Base-by-base conservation (phyloP, 2,329 filamentous ascomycete genomes). In the Amauroascus verrucosus region DNA sequence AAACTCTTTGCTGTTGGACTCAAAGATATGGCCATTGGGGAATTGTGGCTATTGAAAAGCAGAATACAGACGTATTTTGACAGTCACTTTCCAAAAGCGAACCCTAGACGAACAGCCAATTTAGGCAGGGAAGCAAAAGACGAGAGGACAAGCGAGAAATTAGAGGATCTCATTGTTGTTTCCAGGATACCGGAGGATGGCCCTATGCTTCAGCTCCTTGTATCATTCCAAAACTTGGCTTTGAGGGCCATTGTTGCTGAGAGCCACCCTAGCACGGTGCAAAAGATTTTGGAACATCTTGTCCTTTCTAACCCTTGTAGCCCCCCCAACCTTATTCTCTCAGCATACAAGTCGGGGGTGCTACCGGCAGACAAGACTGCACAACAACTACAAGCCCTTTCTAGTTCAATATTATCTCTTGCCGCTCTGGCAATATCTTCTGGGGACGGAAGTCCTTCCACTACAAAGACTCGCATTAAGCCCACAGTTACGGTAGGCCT, bases 341-440 rank as follows among this genome's bases (percentile, higher is more conserved):
- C 61, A 18, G 72, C 70, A 2, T 50, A 69, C 13, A 63, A 72
- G n/a, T 58, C 62, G 2, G 65, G 66, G 4, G 58, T 55, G n/a
- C 51, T 74, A 5, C 54, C 63, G 2, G 62, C 61, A 24, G 70
- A 72, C 35, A 72, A 72, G 54, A 69, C 69, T 24, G 70, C 70
- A 11, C 58, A 69, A 18, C 72, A 75, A 54, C 61, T 76, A n/a
- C 70, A 74, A 53, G 59, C 70, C 1, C 61, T 74, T 5, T 70
- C 73, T 1, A 72, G 71, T 53, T 67, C 62, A 2, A 55, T 75
- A 5, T 45, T 68, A 13, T 68, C 70, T 7, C 58, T 72, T 13
- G 64, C 59, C 41, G 63, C 62, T 1, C 56, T 58, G 16, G 51
- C 54, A 24, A 55, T 51, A 6, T 62, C 61, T 7, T 7, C 35